Percentiles rank a stretch among this genome's conserved stretches.
Evolutionary conservation across 2,329 filamentous ascomycete species (phyloP).

Genomic region (Fusarium robinianum): DNA sequence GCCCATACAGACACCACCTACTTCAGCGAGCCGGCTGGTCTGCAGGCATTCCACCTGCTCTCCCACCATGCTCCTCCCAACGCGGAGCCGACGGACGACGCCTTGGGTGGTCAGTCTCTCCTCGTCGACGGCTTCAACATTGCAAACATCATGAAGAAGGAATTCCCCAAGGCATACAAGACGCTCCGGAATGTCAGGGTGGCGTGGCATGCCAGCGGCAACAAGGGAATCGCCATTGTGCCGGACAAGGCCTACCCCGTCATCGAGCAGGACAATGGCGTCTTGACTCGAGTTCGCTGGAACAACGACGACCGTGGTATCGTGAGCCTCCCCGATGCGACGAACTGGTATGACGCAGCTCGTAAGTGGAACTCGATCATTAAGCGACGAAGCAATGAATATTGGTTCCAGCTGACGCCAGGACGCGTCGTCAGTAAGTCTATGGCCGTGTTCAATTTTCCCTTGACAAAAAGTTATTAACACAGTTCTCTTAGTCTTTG

Average conservation of each 20-base stretch:
- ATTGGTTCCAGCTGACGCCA: slow-evolving; percentile 80
- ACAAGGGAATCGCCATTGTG: slow-evolving; percentile 78
- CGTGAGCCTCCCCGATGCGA: slow-evolving; percentile 47
- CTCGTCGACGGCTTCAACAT: slow-evolving; percentile 87
- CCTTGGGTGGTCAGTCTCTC: slow-evolving; percentile 72
- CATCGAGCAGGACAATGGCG: slow-evolving; percentile 59
- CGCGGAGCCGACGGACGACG: slow-evolving; percentile 39
- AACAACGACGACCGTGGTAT: slow-evolving; percentile 88
- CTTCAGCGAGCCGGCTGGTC: slow-evolving; percentile 86
- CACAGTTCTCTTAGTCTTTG: slow-evolving; percentile 66
- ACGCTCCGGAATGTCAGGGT: slow-evolving; percentile 62
- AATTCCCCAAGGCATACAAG: slow-evolving; percentile 61
- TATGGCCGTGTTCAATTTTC: neutral
- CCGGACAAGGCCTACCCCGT: slow-evolving; percentile 74
- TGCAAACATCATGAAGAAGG: slow-evolving; percentile 60
- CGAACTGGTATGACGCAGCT: slow-evolving; percentile 80
- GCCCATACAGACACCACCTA: slow-evolving; percentile 96
- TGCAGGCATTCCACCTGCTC: slow-evolving; percentile 91
- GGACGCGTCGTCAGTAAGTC: slow-evolving; percentile 74
- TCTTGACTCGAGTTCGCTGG: slow-evolving; percentile 74
- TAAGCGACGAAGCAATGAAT: slow-evolving; percentile 66
- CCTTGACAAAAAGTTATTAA: slow-evolving; percentile 17
- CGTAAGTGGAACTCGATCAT: slow-evolving; percentile 74
- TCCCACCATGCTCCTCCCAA: slow-evolving; percentile 61
- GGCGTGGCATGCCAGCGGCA: slow-evolving; percentile 86